phyloP scores from a whole-genome alignment of 352 stramenopile species.

The Peronospora belbahrii region DNA sequence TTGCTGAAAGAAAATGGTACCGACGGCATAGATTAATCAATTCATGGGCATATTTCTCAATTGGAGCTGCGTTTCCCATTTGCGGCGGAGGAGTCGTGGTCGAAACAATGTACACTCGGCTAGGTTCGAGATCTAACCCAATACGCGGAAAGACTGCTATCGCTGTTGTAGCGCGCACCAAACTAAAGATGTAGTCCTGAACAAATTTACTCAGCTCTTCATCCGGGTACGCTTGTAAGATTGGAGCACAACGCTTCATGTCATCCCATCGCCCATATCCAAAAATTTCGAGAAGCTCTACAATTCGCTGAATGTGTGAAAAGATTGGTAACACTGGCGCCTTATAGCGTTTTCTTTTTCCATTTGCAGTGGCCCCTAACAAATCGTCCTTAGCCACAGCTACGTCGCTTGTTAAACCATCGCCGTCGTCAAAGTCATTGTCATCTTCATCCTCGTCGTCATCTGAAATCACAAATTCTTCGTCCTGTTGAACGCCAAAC shows the following conservation, averaged over 20 bases:
- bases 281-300: constrained; percentile 46
- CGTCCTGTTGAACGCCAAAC: constrained; percentile 29
- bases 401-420: constrained; percentile 46
- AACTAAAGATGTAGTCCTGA: constrained; percentile 41
- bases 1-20: constrained; percentile 33
- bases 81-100: constrained; percentile 1
- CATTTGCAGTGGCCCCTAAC: constrained; percentile 6
- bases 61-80: constrained; percentile 23
- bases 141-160: constrained; percentile 21
- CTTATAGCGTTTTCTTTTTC: constrained; percentile 32
- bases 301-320: constrained; percentile 34
- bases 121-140: constrained; percentile 24
- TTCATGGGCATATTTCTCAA: constrained; percentile 30
- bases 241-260: constrained; percentile 29
- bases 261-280: constrained; percentile 84
- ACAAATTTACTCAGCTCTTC: constrained; percentile 38
- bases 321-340: constrained; percentile 25
- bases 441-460: constrained; percentile 29
- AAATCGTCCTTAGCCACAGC: constrained; percentile 37
- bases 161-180: constrained; percentile 38
- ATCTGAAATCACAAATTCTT: constrained; percentile 73
- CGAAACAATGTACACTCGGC: constrained; percentile 26
- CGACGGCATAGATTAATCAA: constrained; percentile 29
- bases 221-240: constrained; percentile 38
- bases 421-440: too few species aligned